Conservation (phyloP, 2,329 filamentous ascomycete genomes). For the Didymella segeticola region DNA sequence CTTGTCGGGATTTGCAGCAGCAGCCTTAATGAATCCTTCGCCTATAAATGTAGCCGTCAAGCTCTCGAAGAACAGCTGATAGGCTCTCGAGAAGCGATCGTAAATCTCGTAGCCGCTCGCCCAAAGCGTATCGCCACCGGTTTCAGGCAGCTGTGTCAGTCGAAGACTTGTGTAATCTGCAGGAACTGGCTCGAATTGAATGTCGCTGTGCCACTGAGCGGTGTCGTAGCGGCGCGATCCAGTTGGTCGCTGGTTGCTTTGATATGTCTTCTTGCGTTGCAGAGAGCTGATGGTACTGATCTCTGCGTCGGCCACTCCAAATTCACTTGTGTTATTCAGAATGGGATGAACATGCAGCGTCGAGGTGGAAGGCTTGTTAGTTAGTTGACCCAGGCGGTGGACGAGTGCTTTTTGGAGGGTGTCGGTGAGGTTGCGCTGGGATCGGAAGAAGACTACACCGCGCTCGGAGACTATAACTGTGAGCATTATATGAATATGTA, state of each 20-base stretch:
- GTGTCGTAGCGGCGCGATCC: slow-evolving; percentile 52
- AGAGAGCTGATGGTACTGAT: slow-evolving; percentile 47
- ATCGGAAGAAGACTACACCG: slow-evolving; percentile 62
- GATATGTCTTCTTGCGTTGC: slow-evolving; percentile 38
- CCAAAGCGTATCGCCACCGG: slow-evolving; percentile 53
- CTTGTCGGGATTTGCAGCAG: slow-evolving; percentile 15
- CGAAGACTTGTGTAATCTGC: slow-evolving; percentile 69
- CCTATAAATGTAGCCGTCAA: slow-evolving; percentile 36
- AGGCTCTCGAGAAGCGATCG: slow-evolving; percentile 35
- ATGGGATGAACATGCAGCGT: slow-evolving; percentile 68
- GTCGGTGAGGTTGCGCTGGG: slow-evolving; percentile 57
- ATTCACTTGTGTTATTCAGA: slow-evolving; percentile 34
- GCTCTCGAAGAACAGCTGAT: slow-evolving; percentile 30
- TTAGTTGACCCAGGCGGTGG: slow-evolving; percentile 59
- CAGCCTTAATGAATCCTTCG: slow-evolving; percentile 26
- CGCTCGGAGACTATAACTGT: slow-evolving; percentile 50
- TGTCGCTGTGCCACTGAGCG: slow-evolving; percentile 65
- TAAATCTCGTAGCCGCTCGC: slow-evolving; percentile 52
- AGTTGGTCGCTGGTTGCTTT: slow-evolving; percentile 8
- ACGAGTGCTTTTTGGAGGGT: slow-evolving; percentile 61
- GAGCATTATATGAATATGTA: neutral
- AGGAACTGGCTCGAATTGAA: slow-evolving; percentile 69
- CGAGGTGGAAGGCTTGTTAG: slow-evolving; percentile 56
- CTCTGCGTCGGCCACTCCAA: slow-evolving; percentile 39
- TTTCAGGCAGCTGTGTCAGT: slow-evolving; percentile 41